A percentile compares a stretch with the other conserved stretches of the same genome.
Evolutionary conservation across 2,329 filamentous ascomycete species (phyloP).

Genomic region (Blumeria graminis): DNA sequence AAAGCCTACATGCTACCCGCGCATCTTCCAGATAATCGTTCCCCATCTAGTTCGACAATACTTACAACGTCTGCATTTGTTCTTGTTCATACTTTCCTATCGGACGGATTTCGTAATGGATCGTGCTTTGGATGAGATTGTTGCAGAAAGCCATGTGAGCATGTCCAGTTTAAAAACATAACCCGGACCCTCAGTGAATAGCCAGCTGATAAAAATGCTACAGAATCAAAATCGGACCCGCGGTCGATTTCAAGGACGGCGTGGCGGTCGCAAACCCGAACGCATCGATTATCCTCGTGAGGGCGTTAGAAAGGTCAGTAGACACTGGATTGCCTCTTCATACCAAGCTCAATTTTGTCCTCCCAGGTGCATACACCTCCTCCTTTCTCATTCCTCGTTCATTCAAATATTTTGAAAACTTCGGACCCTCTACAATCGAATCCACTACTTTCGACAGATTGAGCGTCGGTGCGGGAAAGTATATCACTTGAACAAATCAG

Average conservation of each 20-base stretch:
- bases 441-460: conserved; percentile 2
- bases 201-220: no score
- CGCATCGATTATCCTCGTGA: conserved; percentile 41
- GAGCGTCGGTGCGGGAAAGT: conserved; percentile 15
- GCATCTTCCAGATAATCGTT: no score
- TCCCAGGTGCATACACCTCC: conserved; percentile 16
- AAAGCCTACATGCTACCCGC: no score
- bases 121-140: conserved; percentile 39
- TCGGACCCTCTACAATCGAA: neutral
- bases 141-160: conserved; percentile 32
- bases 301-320: conserved; percentile 65
- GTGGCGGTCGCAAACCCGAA: conserved; percentile 14
- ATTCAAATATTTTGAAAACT: conserved; percentile 10
- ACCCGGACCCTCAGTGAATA: no score
- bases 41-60: no score
- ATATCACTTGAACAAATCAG: conserved; percentile 20
- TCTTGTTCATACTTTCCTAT: no score
- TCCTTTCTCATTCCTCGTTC: conserved; percentile 14
- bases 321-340: neutral
- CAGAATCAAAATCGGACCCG: conserved; percentile 2
- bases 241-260: conserved; percentile 13
- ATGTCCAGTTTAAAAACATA: neutral
- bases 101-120: conserved; percentile 23
- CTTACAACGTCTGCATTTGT: no score
- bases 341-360: conserved; percentile 3